Base-by-base conservation (phyloP, 2,329 filamentous ascomycete genomes). In the Orbilia oligospora region DNA sequence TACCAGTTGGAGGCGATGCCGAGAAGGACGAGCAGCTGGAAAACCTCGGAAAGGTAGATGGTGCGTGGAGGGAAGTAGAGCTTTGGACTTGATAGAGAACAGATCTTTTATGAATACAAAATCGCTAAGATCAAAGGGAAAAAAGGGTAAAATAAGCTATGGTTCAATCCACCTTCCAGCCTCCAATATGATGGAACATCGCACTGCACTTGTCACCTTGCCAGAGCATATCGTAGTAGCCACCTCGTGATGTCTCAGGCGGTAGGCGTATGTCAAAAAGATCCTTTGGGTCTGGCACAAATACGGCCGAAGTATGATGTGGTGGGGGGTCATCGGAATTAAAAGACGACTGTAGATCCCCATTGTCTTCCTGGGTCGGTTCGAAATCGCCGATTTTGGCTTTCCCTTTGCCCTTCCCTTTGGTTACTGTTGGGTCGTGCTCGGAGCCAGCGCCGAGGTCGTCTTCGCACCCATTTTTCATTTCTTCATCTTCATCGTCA, bases 171-270 rank as follows among this genome's bases (percentile, higher is more conserved):
- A 78, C 68, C 24, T 48, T 61, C 46, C 71, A 78, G 12, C 75
- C 75, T 12, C 75, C 75, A 41, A 78, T 78, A 30, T 78, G 33
- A 24, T 78, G 75, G 24, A 78, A 78, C 75, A 78, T 78, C 12
- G 30, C 61, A 14, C 63, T 78, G 38, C 75, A 78, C 33, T 72
- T 78, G 38, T 78, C 75, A 3, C 75, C 75, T 41, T 78, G 75
- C 75, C 75, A 78, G 22, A 78, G 68, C 75, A 78, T 78, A n/a
- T 78, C 75, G 48, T 78, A 78, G 55, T 78, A 78, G 1, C 75
- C 75, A 36, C 75, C 75, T 41, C 75, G 51, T 3, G 75, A 30
- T 3, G 75, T 78, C 63, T 78, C 75, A 3, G 75, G 75, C 3
- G 75, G 75, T 16, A 78, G 36, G 2, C 38, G 33, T 38, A 78